These are phyloP conservation scores for Acer negundo DNA, from an alignment of 345 rosid genomes.

Conservation along the genomic window DNA sequence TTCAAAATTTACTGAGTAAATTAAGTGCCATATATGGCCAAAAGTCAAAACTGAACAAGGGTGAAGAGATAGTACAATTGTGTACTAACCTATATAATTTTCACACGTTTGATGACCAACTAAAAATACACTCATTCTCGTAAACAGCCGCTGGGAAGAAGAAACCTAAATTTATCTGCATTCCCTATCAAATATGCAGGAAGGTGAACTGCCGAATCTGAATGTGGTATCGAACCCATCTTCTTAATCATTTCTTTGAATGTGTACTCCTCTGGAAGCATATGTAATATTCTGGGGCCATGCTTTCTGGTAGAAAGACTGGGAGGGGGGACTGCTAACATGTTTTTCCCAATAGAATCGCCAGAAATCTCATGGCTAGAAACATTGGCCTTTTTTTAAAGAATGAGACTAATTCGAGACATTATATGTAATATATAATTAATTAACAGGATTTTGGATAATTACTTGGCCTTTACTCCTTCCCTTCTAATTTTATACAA, in stretches of 20 bases:
- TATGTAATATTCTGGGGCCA: too few species aligned
- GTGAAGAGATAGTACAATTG: background rate
- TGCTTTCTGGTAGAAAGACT: constrained; percentile 24
- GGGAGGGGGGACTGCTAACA: constrained; percentile 16
- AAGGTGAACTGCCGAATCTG: constrained; percentile 91
- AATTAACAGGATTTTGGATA: too few species aligned
- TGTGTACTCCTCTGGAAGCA: constrained; percentile 89
- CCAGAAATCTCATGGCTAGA: constrained; percentile 11
- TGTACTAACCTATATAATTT: background rate
- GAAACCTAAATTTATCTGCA: constrained; percentile 74
- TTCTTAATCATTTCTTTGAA: constrained; percentile 81
- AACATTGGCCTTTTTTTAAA: too few species aligned
- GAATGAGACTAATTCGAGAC: too few species aligned
- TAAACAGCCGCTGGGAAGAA: constrained; percentile 90
- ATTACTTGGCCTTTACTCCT: too few species aligned
- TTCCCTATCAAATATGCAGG: constrained; percentile 83
- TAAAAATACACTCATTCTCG: constrained; percentile 30
- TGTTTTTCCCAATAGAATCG: constrained; percentile 14
- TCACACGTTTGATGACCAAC: background rate
- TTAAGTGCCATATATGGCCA: too few species aligned
- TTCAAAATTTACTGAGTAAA: background rate
- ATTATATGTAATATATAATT: too few species aligned
- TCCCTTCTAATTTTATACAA: too few species aligned
- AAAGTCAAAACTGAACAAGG: background rate
- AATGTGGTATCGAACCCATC: constrained; percentile 68